Evolutionary conservation across 495 filamentous ascomycete genomes (phyloP).

Genomic region (Tetracladium marchalianum): DNA sequence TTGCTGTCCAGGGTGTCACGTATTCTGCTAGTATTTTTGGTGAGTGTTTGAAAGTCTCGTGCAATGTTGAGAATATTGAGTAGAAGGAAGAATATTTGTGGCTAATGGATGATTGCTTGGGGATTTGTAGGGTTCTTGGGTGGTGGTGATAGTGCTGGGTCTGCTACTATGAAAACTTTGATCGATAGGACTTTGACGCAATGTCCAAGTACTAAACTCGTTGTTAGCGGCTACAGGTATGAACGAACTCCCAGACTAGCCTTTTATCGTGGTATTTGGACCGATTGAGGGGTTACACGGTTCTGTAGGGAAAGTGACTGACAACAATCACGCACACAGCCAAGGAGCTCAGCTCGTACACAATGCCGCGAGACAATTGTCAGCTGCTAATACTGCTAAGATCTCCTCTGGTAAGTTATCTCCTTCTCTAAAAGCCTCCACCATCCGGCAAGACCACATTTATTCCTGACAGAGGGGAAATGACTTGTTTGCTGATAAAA

Average conservation of each 20-base stretch:
- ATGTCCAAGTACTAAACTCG: conserved; percentile 49
- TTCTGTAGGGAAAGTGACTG: not conserved
- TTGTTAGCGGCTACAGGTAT: conserved; percentile 42
- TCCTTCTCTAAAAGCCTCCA: no score
- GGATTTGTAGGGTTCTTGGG: conserved; percentile 19
- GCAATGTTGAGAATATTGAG: no score
- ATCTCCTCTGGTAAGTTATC: conserved; percentile 3
- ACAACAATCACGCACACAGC: conserved; percentile 16
- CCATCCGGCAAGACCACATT: no score
- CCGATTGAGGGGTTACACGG: not conserved
- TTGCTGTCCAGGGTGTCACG: conserved; percentile 31
- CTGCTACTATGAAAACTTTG: conserved; percentile 14
- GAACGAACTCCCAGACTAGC: not conserved
- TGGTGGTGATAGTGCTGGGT: conserved; percentile 24
- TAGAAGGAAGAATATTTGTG: no score
- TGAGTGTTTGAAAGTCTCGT: no score
- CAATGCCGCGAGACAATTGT: conserved; percentile 26
- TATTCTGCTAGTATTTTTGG: conserved; percentile 23
- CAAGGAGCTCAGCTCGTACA: conserved; percentile 44
- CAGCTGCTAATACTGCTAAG: not conserved
- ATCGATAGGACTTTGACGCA: conserved; percentile 1
- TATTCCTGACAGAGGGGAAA: no score
- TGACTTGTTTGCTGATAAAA: no score
- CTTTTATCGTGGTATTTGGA: not conserved
- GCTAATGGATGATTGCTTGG: conserved; percentile 2